Evolutionary conservation across 129 eudicot species (phyloP).

Genomic region (Flaveria trinervia): DNA sequence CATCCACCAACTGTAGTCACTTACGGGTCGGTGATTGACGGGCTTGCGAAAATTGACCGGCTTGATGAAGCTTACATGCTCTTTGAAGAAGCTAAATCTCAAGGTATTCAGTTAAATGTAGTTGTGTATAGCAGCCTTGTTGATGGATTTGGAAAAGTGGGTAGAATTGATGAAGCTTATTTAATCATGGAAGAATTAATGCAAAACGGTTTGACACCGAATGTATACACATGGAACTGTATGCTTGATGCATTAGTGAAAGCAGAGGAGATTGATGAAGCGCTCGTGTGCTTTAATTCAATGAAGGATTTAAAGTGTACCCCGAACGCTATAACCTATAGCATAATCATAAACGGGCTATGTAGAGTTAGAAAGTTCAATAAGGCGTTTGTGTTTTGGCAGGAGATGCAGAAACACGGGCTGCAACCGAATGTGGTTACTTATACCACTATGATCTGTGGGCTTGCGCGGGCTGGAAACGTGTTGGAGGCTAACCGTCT

Average conservation of each 20-base stretch:
- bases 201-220: constrained; percentile 76
- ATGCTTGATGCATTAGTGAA: constrained; percentile 85
- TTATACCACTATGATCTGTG: constrained; percentile 87
- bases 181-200: constrained; percentile 87
- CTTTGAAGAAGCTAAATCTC: constrained; percentile 93
- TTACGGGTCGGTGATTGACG: constrained; percentile 90
- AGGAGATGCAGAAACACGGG: constrained; percentile 92
- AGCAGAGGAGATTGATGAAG: constrained; percentile 93
- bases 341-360: constrained; percentile 80
- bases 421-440: constrained; percentile 75
- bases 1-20: constrained; percentile 75
- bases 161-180: constrained; percentile 94
- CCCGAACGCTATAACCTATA: constrained; percentile 65
- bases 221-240: constrained; percentile 91
- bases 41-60: constrained; percentile 89
- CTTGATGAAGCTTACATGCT: constrained; percentile 98
- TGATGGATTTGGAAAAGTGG: constrained; percentile 96
- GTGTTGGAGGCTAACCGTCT: constrained; percentile 65
- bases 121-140: constrained; percentile 78
- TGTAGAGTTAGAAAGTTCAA: constrained; percentile 82
- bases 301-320: constrained; percentile 73
- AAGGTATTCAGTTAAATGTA: constrained; percentile 63
- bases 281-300: constrained; percentile 88
- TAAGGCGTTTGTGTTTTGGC: constrained; percentile 94
- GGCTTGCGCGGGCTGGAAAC: constrained; percentile 90